Evolutionary conservation across 495 filamentous ascomycete genomes (phyloP), one percentile per base, ranked within the genome.

Genomic region (Talaromyces proteolyticus): DNA sequence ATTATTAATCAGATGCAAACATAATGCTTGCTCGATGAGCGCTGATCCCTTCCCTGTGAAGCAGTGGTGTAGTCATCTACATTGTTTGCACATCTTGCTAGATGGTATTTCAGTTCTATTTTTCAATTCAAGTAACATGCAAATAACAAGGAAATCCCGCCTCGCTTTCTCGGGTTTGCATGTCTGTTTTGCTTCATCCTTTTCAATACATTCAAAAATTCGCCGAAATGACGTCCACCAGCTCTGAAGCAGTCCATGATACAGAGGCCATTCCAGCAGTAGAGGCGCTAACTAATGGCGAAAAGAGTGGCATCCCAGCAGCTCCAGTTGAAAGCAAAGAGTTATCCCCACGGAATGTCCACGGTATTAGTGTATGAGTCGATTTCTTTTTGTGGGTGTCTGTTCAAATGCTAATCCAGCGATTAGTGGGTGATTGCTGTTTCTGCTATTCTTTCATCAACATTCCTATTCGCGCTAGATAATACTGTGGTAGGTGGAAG

Each of bases 381-480:
- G 21, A 41, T 6, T 19, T 17, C 38, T 18, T 2, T 2, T 41
- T 7, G 4, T 14, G 38, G 16, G 38, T 18, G 10, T n/a, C 6
- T 41, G 21, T 19, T 41, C 38, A 41, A 17, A 17, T 18, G 38
- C 38, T 41, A 17, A 41, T 41, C 38, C 4, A 41, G 2, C 14
- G 14, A 2, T 17, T 17, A 59, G 39, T 76, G 73, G 73, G 17
- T 69, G 17, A 57, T 77, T 1, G 59, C 77, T 25, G 68, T 73
- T 36, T n/a, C 69, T 19, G 63, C 76, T 1, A 68, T 82, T 38
- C 65, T 75, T 19, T 64, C 70, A 6, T 69, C 65, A 1, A 67
- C 62, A 11, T 80, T 84, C 48, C 62, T 83, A 0, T 83, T 75
- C 47, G 69, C 75, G 10, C 67, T 85, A 6, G 81, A 85, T 51